Base-by-base conservation (phyloP, 2,329 filamentous ascomycete species). In the Boeremia lycopersici region DNA sequence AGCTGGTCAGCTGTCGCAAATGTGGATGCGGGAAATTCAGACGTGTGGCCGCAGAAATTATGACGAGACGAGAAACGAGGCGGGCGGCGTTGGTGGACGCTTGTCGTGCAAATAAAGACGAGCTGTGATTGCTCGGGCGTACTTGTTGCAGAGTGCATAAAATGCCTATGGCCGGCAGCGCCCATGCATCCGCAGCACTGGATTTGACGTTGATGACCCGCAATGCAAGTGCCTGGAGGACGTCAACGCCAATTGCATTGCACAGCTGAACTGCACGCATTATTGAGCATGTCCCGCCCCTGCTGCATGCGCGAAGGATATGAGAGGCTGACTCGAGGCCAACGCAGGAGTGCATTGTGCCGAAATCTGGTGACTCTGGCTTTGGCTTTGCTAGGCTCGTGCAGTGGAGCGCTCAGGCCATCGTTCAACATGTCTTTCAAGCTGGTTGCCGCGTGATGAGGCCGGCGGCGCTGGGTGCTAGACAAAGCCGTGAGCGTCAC, bases 81-180 rank as follows among this genome's bases (percentile, higher is more conserved):
- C 58, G 53, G 36, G 53, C 53, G 53, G 57, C 55, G 56, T 59
- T 62, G 53, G 58, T 62, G 60, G 63, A 69, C 58, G 61, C 63
- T 60, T 53, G 67, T 63, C 53, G 68, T 72, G 67, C 64, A 64
- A 65, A 67, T 60, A 62, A 58, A 49, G 60, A 59, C 52, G 44
- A 53, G 60, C 55, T 58, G 61, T 64, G 61, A 61, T 59, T 65
- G 64, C 60, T 61, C 53, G 38, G 50, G 50, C 44, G 26, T 53
- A 55, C 43, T 26, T 56, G 23, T 55, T 57, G 60, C 58, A 57
- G 42, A 49, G 35, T 64, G 59, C 60, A 59, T 63, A 50, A 56
- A 52, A 58, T 47, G 48, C 50, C 53, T 53, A 53, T 54, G 55
- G 59, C 57, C 52, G 56, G 29, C 53, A 54, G 53, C 59, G 55